phyloP scores from a whole-genome alignment of 495 filamentous ascomycete species.

The Trichoderma asperelloides region DNA sequence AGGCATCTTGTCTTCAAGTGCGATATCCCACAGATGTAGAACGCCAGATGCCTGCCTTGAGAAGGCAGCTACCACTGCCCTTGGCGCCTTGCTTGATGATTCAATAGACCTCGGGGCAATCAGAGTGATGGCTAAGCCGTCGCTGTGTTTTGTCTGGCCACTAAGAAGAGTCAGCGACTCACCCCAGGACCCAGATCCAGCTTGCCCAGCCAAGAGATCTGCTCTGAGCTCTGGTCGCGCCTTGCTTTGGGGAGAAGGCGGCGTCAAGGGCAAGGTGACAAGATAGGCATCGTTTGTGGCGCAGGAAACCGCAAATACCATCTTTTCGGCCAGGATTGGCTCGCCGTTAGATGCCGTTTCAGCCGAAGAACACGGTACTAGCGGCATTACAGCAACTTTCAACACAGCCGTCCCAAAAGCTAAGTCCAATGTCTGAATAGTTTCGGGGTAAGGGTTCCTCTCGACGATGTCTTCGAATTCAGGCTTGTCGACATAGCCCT shows the following conservation, averaged over 20 bases:
- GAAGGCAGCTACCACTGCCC: conserved; percentile 42
- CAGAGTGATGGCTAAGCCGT: conserved; percentile 59
- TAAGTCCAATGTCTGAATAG: conserved; percentile 60
- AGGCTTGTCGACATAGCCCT: conserved; percentile 34
- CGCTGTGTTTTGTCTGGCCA: conserved; percentile 52
- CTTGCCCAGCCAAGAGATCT: conserved; percentile 32
- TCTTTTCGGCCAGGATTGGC: conserved; percentile 49
- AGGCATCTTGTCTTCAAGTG: conserved; percentile 29
- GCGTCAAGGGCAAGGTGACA: conserved; percentile 61
- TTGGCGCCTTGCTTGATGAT: conserved; percentile 11
- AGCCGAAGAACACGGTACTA: conserved; percentile 33
- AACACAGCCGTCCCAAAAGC: conserved; percentile 53
- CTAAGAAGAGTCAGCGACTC: conserved; percentile 50
- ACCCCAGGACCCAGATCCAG: conserved; percentile 49
- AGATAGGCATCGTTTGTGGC: conserved; percentile 59
- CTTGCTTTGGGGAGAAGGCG: conserved; percentile 57
- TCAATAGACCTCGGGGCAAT: conserved; percentile 30
- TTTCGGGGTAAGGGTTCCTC: conserved; percentile 38
- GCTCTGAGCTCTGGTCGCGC: conserved; percentile 36
- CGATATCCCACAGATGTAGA: conserved; percentile 38
- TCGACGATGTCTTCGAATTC: conserved; percentile 34
- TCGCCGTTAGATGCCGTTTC: conserved; percentile 49
- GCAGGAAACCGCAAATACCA: conserved; percentile 65
- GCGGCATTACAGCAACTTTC: conserved; percentile 49
- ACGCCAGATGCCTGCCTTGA: conserved; percentile 59